Conservation (phyloP, 176 grass and related monocot genomes). For the Aegilops sharonensis region DNA sequence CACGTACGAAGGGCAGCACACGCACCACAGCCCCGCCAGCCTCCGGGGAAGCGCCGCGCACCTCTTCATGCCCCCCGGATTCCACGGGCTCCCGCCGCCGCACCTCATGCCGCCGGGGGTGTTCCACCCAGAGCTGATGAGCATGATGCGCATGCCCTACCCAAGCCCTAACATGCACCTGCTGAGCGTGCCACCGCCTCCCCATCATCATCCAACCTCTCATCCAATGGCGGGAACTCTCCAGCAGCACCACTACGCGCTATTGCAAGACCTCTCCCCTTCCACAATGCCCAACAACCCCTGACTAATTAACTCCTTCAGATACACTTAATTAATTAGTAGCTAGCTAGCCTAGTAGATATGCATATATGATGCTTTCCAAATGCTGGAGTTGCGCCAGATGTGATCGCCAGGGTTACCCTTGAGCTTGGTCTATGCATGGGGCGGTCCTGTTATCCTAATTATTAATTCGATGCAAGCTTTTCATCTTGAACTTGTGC, state of each 20-base stretch:
- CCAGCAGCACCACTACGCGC: constrained; percentile 58
- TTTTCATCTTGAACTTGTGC: constrained; percentile 31
- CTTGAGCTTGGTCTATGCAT: constrained; percentile 18
- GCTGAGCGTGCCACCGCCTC: not conserved
- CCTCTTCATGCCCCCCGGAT: constrained; percentile 28
- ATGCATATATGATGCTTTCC: constrained; percentile 13
- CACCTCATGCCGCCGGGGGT: constrained; percentile 27
- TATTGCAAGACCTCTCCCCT: constrained; percentile 74
- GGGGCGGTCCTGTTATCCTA: constrained; percentile 1
- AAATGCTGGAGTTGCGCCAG: constrained; percentile 28
- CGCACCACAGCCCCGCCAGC: constrained; percentile 70
- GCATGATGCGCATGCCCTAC: constrained; percentile 36
- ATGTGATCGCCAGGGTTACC: constrained; percentile 25
- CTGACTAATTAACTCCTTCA: constrained; percentile 28
- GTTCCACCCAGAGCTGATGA: constrained; percentile 44
- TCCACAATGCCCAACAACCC: constrained; percentile 49
- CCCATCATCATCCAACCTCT: not conserved
- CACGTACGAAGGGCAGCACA: constrained; percentile 93
- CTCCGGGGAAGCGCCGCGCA: constrained; percentile 48
- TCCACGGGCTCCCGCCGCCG: constrained; percentile 7
- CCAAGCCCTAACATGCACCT: constrained; percentile 66
- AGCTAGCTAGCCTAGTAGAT: constrained; percentile 24
- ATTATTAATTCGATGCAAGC: constrained; percentile 21
- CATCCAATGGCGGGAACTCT: not conserved
- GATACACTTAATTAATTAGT: constrained; percentile 15